These are phyloP conservation scores for Garcia nutans DNA, from an alignment of 345 rosid genomes.

Conservation along the genomic window DNA sequence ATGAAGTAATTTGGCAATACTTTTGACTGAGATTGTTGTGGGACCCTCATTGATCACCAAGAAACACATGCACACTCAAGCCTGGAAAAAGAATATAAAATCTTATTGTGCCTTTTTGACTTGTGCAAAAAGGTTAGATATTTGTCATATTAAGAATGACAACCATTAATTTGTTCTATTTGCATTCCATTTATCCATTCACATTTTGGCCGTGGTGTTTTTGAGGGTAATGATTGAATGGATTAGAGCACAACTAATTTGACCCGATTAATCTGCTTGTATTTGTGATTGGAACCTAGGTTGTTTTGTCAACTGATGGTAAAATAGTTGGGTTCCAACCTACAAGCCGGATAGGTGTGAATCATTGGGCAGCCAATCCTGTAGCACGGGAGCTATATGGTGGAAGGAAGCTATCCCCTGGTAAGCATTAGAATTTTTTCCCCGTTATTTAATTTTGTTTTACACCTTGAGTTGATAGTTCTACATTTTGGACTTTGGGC, in stretches of 20 bases:
- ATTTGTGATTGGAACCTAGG: slow-evolving; percentile 39
- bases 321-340: slow-evolving; percentile 78
- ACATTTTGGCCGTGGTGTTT: too few relatives aligned
- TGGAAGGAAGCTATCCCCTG: slow-evolving; percentile 58
- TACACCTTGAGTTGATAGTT: slow-evolving; percentile 8
- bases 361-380: slow-evolving; percentile 77
- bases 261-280: slow-evolving; percentile 3
- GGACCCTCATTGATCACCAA: neutral
- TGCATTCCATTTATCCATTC: too few relatives aligned
- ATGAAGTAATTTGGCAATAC: neutral
- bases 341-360: slow-evolving; percentile 64
- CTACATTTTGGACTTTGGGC: neutral
- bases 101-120: too few relatives aligned
- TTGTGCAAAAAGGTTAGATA: too few relatives aligned
- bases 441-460: neutral
- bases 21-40: neutral
- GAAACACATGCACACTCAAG: neutral
- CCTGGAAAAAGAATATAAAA: neutral
- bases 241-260: neutral
- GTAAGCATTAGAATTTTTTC: slow-evolving; percentile 35
- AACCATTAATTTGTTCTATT: too few relatives aligned
- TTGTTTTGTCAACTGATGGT: slow-evolving; percentile 61
- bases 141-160: too few relatives aligned
- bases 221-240: too few relatives aligned
- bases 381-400: slow-evolving; percentile 65